Conservation (phyloP, 352 stramenopile species). For the Phytophthora citrophthora region DNA sequence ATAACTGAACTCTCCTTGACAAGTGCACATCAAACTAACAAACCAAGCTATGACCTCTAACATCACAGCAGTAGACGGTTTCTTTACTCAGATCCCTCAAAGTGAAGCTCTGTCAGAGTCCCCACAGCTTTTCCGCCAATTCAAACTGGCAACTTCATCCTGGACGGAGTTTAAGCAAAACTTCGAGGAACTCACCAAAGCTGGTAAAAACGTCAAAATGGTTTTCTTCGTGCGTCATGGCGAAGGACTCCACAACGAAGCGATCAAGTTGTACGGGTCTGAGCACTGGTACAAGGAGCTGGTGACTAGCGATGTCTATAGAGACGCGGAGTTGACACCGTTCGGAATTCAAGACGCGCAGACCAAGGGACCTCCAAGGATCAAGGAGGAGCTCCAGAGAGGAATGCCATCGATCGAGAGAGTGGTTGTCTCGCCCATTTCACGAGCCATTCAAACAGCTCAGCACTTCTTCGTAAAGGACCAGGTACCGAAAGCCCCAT, state of each 20-base stretch:
- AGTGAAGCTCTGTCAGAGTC: not conserved
- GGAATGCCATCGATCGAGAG: slow-evolving; percentile 62
- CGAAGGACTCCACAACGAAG: slow-evolving; percentile 74
- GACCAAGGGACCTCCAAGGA: slow-evolving; percentile 38
- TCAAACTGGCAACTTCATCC: slow-evolving; percentile 15
- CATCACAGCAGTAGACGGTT: slow-evolving; percentile 15
- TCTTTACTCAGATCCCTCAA: slow-evolving; percentile 9
- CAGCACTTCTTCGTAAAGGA: slow-evolving; percentile 55
- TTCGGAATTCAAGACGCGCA: slow-evolving; percentile 60
- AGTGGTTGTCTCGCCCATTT: slow-evolving; percentile 62
- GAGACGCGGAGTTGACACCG: slow-evolving; percentile 63
- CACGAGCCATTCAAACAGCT: slow-evolving; percentile 72
- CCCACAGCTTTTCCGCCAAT: slow-evolving; percentile 17
- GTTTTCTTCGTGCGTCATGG: slow-evolving; percentile 78
- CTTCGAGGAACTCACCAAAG: not conserved
- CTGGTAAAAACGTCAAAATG: slow-evolving; percentile 48
- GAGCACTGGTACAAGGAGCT: slow-evolving; percentile 66
- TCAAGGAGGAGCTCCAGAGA: slow-evolving; percentile 44
- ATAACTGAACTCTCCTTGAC: not conserved
- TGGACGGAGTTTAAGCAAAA: slow-evolving; percentile 22
- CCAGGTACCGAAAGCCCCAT: slow-evolving; percentile 39
- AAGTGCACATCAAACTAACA: not conserved
- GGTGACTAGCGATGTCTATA: slow-evolving; percentile 51
- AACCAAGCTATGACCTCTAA: slow-evolving; percentile 2
- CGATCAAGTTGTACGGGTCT: slow-evolving; percentile 56